Evolutionary conservation across 495 filamentous ascomycete species (phyloP).

Genomic region (Staphylotrichum tortipilum): DNA sequence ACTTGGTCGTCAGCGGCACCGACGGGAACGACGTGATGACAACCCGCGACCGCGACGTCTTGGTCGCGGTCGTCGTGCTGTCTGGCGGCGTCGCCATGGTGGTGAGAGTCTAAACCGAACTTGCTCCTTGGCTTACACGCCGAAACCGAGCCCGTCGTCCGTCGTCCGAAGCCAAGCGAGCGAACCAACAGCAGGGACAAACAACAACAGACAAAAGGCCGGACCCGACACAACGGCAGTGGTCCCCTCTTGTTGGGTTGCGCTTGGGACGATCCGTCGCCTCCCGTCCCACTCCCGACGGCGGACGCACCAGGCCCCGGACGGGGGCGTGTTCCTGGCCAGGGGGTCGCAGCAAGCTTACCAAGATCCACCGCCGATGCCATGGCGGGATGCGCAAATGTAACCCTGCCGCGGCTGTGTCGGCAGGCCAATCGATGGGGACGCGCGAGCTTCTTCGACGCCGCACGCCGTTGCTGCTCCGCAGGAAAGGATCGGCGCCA

Average conservation of each 20-base stretch:
- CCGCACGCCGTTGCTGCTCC: not conserved
- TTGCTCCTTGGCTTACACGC: too few relatives aligned
- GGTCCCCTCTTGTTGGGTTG: too few relatives aligned
- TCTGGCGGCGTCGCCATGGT: too few relatives aligned
- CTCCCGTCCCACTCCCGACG: too few relatives aligned
- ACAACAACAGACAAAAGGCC: too few relatives aligned
- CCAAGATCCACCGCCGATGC: not conserved
- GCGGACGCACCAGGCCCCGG: too few relatives aligned
- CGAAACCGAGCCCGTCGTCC: too few relatives aligned
- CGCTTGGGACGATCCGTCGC: too few relatives aligned
- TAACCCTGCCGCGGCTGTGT: not conserved
- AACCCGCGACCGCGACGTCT: not conserved
- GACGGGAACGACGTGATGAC: slow-evolving; percentile 7
- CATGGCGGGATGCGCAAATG: not conserved
- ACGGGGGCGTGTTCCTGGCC: not conserved
- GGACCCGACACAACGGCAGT: too few relatives aligned
- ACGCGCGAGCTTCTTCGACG: not conserved
- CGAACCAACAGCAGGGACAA: too few relatives aligned
- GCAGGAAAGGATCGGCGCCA: not conserved
- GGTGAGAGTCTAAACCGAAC: too few relatives aligned
- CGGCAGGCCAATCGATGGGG: not conserved
- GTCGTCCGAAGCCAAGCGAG: too few relatives aligned
- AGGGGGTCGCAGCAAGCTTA: not conserved
- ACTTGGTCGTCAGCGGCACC: slow-evolving; percentile 2
- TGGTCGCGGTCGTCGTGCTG: not conserved